A percentile compares a stretch with the other conserved stretches of the same genome.
Evolutionary conservation across 257 asterid species (phyloP).

Genomic region (Nicotiana sylvestris): DNA sequence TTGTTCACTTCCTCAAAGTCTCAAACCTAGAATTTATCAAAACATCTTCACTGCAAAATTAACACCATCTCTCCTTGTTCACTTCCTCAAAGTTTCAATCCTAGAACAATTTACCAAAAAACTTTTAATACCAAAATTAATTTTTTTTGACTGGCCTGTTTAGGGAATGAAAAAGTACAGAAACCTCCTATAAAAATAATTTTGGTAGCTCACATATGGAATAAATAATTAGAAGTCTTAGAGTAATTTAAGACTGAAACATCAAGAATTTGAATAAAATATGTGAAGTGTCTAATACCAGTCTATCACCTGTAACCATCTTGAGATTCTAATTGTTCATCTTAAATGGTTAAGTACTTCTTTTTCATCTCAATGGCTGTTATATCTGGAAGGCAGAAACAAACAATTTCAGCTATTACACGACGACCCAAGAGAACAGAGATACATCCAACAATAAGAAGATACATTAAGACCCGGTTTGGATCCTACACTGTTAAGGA

Average conservation of each 20-base stretch:
- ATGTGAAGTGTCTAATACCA: conserved; percentile 21
- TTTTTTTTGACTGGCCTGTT: too few relatives aligned
- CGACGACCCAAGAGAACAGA: background rate
- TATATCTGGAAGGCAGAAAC: conserved; percentile 43
- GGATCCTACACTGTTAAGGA: background rate
- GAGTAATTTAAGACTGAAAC: background rate
- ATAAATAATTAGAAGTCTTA: background rate
- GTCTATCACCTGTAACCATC: conserved; percentile 42
- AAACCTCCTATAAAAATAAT: too few relatives aligned
- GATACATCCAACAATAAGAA: too few relatives aligned
- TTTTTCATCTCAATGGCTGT: conserved; percentile 53
- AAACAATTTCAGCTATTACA: background rate
- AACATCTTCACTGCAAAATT: too few relatives aligned
- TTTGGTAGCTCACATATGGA: too few relatives aligned
- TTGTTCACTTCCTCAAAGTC: too few relatives aligned
- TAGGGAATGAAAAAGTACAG: too few relatives aligned
- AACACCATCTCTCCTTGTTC: too few relatives aligned
- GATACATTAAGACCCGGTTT: background rate
- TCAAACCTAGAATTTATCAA: too few relatives aligned
- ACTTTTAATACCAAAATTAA: too few relatives aligned
- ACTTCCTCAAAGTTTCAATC: too few relatives aligned
- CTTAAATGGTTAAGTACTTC: conserved; percentile 47
- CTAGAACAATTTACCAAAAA: too few relatives aligned
- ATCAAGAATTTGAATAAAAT: background rate
- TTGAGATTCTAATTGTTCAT: conserved; percentile 49